Conservation (phyloP, 1,284 basidiomycete genomes). For the Ganoderma lucidum region DNA sequence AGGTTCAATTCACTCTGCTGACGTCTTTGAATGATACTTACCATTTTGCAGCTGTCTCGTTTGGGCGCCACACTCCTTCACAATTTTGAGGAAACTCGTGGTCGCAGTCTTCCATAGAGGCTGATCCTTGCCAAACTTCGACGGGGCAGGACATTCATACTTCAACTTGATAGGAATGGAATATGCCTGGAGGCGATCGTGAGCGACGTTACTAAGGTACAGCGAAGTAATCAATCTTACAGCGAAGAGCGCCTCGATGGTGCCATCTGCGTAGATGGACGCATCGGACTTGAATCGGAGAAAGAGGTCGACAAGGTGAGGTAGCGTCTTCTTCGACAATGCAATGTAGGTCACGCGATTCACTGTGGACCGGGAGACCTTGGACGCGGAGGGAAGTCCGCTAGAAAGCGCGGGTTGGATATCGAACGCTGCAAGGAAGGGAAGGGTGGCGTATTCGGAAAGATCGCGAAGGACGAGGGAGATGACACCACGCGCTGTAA, state of each 20-base stretch:
- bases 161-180: constrained; percentile 93
- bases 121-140: constrained; percentile 84
- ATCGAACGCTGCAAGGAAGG: constrained; percentile 84
- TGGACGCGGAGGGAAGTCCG: constrained; percentile 40
- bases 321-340: constrained; percentile 88
- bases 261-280: constrained; percentile 82
- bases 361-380: constrained; percentile 43
- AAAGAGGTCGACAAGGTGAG: constrained; percentile 78
- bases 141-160: constrained; percentile 91
- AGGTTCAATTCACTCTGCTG: neutral
- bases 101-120: constrained; percentile 94
- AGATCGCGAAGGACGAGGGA: constrained; percentile 85
- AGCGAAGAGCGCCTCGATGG: constrained; percentile 83
- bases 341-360: constrained; percentile 89
- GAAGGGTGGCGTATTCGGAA: constrained; percentile 85
- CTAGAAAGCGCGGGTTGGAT: constrained; percentile 41
- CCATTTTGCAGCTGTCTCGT: constrained; percentile 57
- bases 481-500: constrained; percentile 64
- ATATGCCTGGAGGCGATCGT: constrained; percentile 67
- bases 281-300: constrained; percentile 64
- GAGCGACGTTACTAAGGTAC: constrained; percentile 1
- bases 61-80: constrained; percentile 67
- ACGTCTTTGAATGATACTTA: constrained; percentile 37
- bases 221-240: constrained; percentile 51
- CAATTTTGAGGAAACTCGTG: constrained; percentile 70